A percentile compares a stretch with the other conserved stretches of the same genome.
phyloP scores from a whole-genome alignment of 1,139 yeast species.

The Magnusiomyces ingens region DNA sequence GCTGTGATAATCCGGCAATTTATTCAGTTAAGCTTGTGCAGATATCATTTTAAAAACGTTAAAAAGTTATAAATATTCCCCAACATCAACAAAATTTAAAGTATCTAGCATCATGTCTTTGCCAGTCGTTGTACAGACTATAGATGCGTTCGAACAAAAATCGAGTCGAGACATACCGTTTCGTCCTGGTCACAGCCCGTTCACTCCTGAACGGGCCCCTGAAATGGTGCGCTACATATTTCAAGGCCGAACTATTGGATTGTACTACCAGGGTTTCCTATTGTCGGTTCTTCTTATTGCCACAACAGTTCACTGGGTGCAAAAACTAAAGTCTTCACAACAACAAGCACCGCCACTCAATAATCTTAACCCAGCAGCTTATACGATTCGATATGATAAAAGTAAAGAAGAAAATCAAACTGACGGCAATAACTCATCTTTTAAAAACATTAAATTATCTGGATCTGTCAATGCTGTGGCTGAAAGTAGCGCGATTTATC shows the following conservation, averaged over 20 bases:
- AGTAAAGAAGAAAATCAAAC: neutral
- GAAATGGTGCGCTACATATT: neutral
- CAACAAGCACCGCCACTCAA: neutral
- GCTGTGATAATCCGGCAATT: no score
- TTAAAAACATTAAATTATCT: neutral
- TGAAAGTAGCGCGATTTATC: slow-evolving; percentile 30
- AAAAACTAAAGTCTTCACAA: neutral
- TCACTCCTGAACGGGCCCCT: neutral
- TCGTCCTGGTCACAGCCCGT: neutral
- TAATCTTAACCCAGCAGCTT: no score
- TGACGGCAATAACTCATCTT: neutral
- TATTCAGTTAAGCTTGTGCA: no score
- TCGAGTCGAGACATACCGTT: neutral
- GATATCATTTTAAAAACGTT: no score
- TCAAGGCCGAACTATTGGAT: neutral
- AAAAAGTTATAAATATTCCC: no score
- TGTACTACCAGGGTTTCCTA: neutral
- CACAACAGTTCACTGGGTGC: neutral
- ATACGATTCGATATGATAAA: no score
- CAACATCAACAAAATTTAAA: no score
- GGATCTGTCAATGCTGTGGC: neutral
- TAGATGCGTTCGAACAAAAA: no score
- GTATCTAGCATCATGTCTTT: no score
- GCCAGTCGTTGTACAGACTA: no score
- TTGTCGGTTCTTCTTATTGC: neutral